A percentile compares a stretch with the other conserved stretches of the same genome.
These are phyloP conservation scores for Omphalotus guepiniiformis DNA, from an alignment of 768 basidiomycete species.

Conservation along the genomic window DNA sequence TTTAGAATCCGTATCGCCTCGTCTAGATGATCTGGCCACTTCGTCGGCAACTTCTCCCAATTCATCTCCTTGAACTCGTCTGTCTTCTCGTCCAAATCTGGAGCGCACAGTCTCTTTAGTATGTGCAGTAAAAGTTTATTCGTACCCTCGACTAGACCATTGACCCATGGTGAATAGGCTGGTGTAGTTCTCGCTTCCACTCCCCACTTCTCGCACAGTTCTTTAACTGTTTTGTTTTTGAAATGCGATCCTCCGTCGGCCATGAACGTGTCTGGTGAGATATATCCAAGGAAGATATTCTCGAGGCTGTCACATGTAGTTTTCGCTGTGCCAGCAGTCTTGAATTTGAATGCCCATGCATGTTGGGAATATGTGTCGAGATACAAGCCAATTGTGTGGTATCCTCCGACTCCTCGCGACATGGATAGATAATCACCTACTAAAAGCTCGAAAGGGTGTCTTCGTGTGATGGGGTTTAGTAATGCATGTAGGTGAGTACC, in stretches of 20 bases:
- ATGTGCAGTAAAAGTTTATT: conserved; percentile 27
- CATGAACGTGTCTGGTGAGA: conserved; percentile 24
- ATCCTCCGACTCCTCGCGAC: conserved; percentile 28
- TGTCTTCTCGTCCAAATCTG: background rate
- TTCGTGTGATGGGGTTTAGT: conserved; percentile 30
- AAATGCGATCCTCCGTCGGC: too few relatives aligned
- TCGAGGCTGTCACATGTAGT: too few relatives aligned
- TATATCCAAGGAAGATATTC: conserved; percentile 21
- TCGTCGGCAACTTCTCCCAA: background rate
- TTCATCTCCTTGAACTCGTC: background rate
- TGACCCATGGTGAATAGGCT: conserved; percentile 39
- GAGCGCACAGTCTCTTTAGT: conserved; percentile 26
- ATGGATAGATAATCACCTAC: conserved; percentile 32
- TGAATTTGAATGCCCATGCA: conserved; percentile 26
- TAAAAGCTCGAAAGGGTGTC: conserved; percentile 34
- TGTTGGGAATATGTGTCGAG: conserved; percentile 27
- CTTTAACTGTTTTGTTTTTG: conserved; percentile 25
- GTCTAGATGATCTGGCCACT: conserved; percentile 2
- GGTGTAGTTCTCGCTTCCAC: conserved; percentile 17
- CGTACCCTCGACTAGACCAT: conserved; percentile 29
- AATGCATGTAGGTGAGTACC: conserved; percentile 26
- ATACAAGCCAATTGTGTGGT: conserved; percentile 22
- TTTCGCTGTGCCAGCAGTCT: conserved; percentile 22
- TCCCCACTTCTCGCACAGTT: conserved; percentile 19
- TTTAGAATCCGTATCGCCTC: background rate